Evolutionary conservation across 1,284 basidiomycete species (phyloP), one percentile per base, ranked within the genome.

Genomic region (Tranzscheliella williamsii): DNA sequence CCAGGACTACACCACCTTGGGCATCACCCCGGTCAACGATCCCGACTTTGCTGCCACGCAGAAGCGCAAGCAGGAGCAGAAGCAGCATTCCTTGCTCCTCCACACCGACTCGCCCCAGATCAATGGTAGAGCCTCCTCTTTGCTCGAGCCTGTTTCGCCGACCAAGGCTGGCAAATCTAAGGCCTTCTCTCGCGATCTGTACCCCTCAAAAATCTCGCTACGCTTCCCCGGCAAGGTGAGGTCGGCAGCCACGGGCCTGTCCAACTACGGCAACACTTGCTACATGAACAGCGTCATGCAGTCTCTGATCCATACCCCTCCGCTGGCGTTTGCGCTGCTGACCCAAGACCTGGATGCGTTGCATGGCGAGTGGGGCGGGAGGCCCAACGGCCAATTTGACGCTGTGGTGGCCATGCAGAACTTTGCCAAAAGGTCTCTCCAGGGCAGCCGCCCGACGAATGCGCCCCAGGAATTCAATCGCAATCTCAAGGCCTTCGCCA

Each of bases 261-360:
- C 85, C 72, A 99, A 99, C 79, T 86, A 82, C n/a, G 91, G 91
- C 39, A 98, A 97, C 78, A 95, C 91, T 1, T 99, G 95, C 80
- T 99, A 96, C 79, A 82, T 96, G 70, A 99, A 99, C 79, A 92
- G 91, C 62, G 90, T 89, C 24, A 81, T 98, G 50, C 95, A 99
- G 81, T 91, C 91, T 67, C 83, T 98, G 38, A 80, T 97, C 17
- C 93, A 98, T 77, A 97, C 94, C 0, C 87, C 93, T 8, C 91
- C 93, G 3, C 83, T 99, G 16, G 82, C 95, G 23, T 83, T 85
- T 57, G 79, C 89, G 27, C 78, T 93, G 11, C 55, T 84, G 24
- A 80, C 70, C 12, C 69, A 93, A 71, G 79, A 79, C 17, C 79
- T 79, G 38, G 76, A 81, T 4, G 76, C 81, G 33, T 82, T 84